A percentile compares a stretch with the other conserved stretches of the same genome.
Conservation (phyloP, 2,329 filamentous ascomycete genomes). For the Sclerotinia sclerotiorum region DNA sequence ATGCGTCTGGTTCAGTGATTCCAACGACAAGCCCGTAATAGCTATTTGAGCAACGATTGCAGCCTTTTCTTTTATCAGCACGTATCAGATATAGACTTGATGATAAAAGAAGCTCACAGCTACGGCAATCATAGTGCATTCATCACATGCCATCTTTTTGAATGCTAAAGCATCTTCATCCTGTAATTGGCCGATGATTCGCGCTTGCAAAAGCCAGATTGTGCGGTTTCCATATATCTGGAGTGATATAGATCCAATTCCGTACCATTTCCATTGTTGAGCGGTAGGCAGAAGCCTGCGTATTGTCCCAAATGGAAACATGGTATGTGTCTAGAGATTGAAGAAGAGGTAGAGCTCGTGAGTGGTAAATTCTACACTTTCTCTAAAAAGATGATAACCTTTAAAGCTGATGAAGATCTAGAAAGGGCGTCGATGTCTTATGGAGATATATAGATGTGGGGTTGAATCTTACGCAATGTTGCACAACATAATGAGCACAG, state of each 20-base stretch:
- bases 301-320: not conserved
- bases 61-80: constrained; percentile 1
- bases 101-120: not conserved
- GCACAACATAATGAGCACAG: not conserved
- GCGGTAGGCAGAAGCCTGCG: too few relatives aligned
- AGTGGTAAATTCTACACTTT: not conserved
- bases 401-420: not conserved
- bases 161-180: constrained; percentile 3
- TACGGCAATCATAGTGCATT: constrained; percentile 13
- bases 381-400: not conserved
- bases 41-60: constrained; percentile 8
- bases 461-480: not conserved
- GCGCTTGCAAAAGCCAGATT: not conserved
- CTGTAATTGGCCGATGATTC: not conserved
- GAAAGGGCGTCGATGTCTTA: not conserved
- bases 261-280: constrained; percentile 6
- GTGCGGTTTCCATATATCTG: not conserved
- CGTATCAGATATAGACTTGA: not conserved
- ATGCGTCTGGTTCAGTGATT: not conserved
- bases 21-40: not conserved
- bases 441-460: not conserved
- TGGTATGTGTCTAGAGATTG: not conserved
- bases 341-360: not conserved
- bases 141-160: constrained; percentile 9
- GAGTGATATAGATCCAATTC: not conserved